Base-by-base conservation (phyloP, 495 filamentous ascomycete species). In the Daldinia vernicosa region DNA sequence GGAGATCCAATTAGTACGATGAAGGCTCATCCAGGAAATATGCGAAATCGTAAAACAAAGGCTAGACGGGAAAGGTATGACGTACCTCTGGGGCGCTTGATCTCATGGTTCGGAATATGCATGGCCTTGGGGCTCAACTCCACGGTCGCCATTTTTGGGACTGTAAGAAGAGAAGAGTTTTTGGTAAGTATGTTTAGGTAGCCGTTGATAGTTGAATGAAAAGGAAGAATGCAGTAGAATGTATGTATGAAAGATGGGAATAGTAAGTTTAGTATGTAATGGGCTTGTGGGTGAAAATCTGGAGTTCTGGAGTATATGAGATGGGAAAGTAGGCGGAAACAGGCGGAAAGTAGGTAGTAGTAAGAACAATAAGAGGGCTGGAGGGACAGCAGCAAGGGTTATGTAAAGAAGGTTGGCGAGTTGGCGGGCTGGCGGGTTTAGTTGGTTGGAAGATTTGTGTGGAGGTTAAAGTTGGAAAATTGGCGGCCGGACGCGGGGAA, bases 81-180 rank as follows among this genome's bases (percentile, higher is more conserved):
- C 81, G 75, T 84, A 93, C 94, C 93, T 83, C 89, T 94, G 33
- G 94, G 93, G 65, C 92, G 89, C 80, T 90, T 89, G 68, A 84
- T 74, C 62, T 81, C 78, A 26, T 80, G 80, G 19, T 78, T 75
- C 22, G 83, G 78, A 35, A 72, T 68, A 64, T 87, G 83, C 43
- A 77, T 27, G 27, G 75, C 40, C 15, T 80, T 72, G 63, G 75
- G 76, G 35, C 71, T 68, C 68, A 76, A 71, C 43, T 78, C 75
- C 35, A 78, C 73, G 28, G 80, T 70, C 53, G 82, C 76, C 81
- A 84, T 84, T 37, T 43, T 61, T 70, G 72, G 67, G 56, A 51
- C 17, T 62, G 14, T 39, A 37, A 3, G 22, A 33, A 39, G 30
- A 37, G 3, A 15, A 57, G 1, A 1, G 32, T 30, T 5, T 5